Evolutionary conservation across 1,284 basidiomycete species (phyloP).

Genomic region (Pisolithus thermaeus): DNA sequence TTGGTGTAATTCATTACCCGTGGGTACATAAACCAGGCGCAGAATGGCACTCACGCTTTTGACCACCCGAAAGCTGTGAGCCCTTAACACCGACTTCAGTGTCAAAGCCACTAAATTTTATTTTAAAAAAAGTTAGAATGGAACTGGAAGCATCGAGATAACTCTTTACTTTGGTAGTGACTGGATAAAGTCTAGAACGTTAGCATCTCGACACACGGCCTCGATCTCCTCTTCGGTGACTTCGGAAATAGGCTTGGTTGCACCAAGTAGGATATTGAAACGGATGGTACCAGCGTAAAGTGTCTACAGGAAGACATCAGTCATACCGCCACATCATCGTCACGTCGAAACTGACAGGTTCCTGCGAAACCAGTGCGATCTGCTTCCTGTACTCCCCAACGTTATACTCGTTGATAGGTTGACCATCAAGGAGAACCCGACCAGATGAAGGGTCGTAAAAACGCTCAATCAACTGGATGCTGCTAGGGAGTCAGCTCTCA

Average conservation of each 20-base stretch:
- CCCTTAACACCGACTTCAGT: slow-evolving; percentile 91
- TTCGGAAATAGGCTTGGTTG: slow-evolving; percentile 73
- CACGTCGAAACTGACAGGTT: slow-evolving; percentile 42
- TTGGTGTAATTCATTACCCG: not conserved
- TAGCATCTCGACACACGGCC: slow-evolving; percentile 79
- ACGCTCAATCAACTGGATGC: slow-evolving; percentile 82
- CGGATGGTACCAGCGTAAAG: slow-evolving; percentile 84
- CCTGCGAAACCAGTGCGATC: slow-evolving; percentile 89
- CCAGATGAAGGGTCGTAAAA: slow-evolving; percentile 85
- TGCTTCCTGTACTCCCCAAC: slow-evolving; percentile 79
- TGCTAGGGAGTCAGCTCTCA: slow-evolving; percentile 15
- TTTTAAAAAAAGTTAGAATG: slow-evolving; percentile 5
- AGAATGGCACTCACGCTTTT: slow-evolving; percentile 63
- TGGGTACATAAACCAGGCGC: no score
- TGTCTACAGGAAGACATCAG: slow-evolving; percentile 34
- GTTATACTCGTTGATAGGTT: slow-evolving; percentile 78
- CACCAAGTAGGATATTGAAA: slow-evolving; percentile 88
- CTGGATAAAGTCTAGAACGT: slow-evolving; percentile 89
- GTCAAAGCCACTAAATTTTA: slow-evolving; percentile 62
- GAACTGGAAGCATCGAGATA: not conserved
- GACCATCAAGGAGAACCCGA: slow-evolving; percentile 72
- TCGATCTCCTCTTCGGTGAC: slow-evolving; percentile 89
- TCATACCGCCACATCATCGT: not conserved
- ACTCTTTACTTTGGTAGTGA: slow-evolving; percentile 72
- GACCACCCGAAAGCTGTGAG: slow-evolving; percentile 88